Conservation (phyloP, 2,329 filamentous ascomycete genomes). For the Aphanoascus verrucosus region DNA sequence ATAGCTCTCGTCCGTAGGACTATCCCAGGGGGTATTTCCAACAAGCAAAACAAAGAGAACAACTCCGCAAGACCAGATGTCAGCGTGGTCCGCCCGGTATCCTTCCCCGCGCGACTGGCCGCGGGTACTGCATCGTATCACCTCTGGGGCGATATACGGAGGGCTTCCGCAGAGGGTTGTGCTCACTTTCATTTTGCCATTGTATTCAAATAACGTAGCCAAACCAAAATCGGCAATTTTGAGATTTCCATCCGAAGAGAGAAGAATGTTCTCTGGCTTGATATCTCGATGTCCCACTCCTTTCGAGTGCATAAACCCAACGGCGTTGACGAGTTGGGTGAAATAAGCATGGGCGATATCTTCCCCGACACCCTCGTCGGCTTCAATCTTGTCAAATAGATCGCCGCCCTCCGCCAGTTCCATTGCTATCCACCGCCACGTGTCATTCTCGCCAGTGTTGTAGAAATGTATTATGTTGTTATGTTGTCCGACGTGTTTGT, state of each 20-base stretch:
- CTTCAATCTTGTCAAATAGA: slow-evolving; percentile 98
- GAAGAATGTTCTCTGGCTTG: slow-evolving; percentile 89
- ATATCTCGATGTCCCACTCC: slow-evolving; percentile 87
- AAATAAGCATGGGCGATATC: slow-evolving; percentile 97
- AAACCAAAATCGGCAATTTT: slow-evolving; percentile 97
- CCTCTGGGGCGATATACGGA: slow-evolving; percentile 94
- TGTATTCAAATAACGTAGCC: slow-evolving; percentile 84
- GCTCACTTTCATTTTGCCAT: slow-evolving; percentile 69
- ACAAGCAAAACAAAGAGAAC: slow-evolving; percentile 94
- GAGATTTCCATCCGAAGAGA: slow-evolving; percentile 72
- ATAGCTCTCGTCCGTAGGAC: slow-evolving; percentile 73
- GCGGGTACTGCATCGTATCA: slow-evolving; percentile 49
- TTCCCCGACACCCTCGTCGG: slow-evolving; percentile 85
- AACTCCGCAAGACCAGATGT: slow-evolving; percentile 96
- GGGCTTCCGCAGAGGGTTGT: slow-evolving; percentile 89
- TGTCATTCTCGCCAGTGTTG: slow-evolving; percentile 67
- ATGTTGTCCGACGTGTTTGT: slow-evolving; percentile 79
- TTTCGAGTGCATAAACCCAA: slow-evolving; percentile 92
- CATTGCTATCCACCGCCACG: slow-evolving; percentile 98
- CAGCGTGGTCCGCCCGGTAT: slow-evolving; percentile 61
- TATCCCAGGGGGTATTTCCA: slow-evolving; percentile 96
- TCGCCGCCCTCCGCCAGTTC: slow-evolving; percentile 92
- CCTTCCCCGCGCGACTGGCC: slow-evolving; percentile 35
- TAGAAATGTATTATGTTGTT: slow-evolving; percentile 92
- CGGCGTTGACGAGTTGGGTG: slow-evolving; percentile 75